Conservation (phyloP, 2,329 filamentous ascomycete species). For the Hymenoscyphus scutula region DNA sequence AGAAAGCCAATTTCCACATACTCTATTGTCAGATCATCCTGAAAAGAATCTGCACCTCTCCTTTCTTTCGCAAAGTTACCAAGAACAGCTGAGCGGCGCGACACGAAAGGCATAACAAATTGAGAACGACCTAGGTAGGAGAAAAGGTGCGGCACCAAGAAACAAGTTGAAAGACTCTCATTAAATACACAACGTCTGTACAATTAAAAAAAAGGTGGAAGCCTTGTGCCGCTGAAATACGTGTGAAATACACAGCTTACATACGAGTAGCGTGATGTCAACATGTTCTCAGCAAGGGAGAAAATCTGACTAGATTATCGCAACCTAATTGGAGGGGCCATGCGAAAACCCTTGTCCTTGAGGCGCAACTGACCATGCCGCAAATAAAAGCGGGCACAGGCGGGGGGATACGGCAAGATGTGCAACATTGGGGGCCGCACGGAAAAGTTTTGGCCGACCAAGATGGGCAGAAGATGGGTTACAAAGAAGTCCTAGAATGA, state of each 20-base stretch:
- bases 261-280: background rate
- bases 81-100: background rate
- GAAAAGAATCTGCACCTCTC: background rate
- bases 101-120: background rate
- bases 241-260: too few relatives aligned
- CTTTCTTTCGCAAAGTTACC: background rate
- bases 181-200: background rate
- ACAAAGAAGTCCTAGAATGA: too few relatives aligned
- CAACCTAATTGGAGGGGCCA: background rate
- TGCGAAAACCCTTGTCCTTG: background rate
- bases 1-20: background rate
- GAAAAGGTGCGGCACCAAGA: background rate
- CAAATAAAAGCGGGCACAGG: too few relatives aligned
- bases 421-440: too few relatives aligned
- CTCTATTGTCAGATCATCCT: background rate
- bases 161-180: background rate
- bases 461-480: too few relatives aligned
- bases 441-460: too few relatives aligned
- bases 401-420: too few relatives aligned
- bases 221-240: background rate
- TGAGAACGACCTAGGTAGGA: background rate
- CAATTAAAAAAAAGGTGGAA: background rate
- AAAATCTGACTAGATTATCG: background rate
- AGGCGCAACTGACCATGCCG: background rate
- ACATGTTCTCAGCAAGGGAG: background rate